Percentiles rank a stretch among this genome's conserved stretches.
Conservation (phyloP, 2,329 filamentous ascomycete species). For the Hymenoscyphus linearis region DNA sequence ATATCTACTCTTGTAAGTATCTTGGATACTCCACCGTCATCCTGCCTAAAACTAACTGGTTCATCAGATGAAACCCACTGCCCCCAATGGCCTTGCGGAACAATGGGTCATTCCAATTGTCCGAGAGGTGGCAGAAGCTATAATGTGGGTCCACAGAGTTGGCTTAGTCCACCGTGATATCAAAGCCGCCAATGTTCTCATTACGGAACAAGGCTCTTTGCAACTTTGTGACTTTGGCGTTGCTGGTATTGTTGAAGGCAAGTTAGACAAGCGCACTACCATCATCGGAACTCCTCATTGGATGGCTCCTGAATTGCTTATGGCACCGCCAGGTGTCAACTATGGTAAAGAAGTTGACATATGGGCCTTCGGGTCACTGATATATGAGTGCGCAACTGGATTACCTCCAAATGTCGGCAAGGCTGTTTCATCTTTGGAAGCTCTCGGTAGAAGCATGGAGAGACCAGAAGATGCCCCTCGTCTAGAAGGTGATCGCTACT, state of each 20-base stretch:
- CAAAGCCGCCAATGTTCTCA: constrained; percentile 71
- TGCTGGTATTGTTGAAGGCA: constrained; percentile 69
- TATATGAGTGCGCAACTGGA: constrained; percentile 76
- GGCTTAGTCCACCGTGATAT: constrained; percentile 68
- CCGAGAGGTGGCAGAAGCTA: constrained; percentile 59
- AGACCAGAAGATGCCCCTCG: constrained; percentile 57
- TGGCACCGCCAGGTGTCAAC: constrained; percentile 42
- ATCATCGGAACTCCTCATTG: constrained; percentile 80
- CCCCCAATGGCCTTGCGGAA: constrained; percentile 60
- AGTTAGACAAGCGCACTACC: constrained; percentile 71
- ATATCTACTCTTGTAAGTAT: constrained; percentile 59
- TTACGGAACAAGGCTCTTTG: constrained; percentile 70
- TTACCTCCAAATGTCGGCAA: constrained; percentile 63
- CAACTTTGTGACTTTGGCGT: constrained; percentile 85
- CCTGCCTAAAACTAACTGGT: constrained; percentile 5
- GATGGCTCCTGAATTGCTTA: constrained; percentile 78
- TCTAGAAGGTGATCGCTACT: constrained; percentile 67
- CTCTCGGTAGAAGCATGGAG: constrained; percentile 34
- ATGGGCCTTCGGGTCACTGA: constrained; percentile 78
- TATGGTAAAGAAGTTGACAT: constrained; percentile 74
- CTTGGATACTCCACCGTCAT: constrained; percentile 33
- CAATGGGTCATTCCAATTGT: constrained; percentile 66
- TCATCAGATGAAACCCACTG: constrained; percentile 55
- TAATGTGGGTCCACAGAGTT: constrained; percentile 62
- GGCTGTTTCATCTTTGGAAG: constrained; percentile 45